Evolutionary conservation across 2,329 filamentous ascomycete species (phyloP).

Genomic region (Trichoderma sp.): DNA sequence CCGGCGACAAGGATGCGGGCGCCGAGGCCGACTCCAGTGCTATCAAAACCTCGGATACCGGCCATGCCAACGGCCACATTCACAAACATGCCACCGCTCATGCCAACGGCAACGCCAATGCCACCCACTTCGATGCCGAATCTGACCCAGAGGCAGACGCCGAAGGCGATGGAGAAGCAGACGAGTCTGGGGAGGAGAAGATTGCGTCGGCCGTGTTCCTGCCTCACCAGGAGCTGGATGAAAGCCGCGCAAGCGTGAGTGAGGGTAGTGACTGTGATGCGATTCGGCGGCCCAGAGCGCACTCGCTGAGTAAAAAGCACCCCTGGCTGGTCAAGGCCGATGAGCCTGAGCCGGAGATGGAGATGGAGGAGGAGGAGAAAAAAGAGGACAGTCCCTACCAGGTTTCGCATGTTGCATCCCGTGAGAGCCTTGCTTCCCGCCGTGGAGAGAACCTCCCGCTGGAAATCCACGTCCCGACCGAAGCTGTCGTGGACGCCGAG

Average conservation of each 20-base stretch:
- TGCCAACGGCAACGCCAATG: slow-evolving; percentile 34
- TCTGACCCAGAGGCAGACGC: background rate
- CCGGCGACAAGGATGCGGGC: slow-evolving; percentile 27
- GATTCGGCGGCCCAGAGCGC: slow-evolving; percentile 50
- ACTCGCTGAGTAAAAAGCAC: slow-evolving; percentile 43
- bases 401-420: slow-evolving; percentile 34
- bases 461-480: slow-evolving; percentile 39
- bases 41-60: slow-evolving; percentile 12
- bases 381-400: slow-evolving; percentile 32
- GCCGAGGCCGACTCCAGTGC: slow-evolving; percentile 28
- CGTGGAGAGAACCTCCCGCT: slow-evolving; percentile 36
- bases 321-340: slow-evolving; percentile 62
- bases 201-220: slow-evolving; percentile 85
- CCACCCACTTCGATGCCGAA: background rate
- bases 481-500: slow-evolving; percentile 47
- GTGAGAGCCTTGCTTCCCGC: slow-evolving; percentile 35
- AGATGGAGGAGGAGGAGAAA: slow-evolving; percentile 32
- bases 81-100: slow-evolving; percentile 52
- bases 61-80: background rate
- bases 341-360: slow-evolving; percentile 44
- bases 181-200: slow-evolving; percentile 76
- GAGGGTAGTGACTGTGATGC: slow-evolving; percentile 45
- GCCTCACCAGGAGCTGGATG: slow-evolving; percentile 65
- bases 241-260: slow-evolving; percentile 35
- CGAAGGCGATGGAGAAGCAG: slow-evolving; percentile 45